Conservation (phyloP, 192 early-diverging fungal genomes). For the Kickxella alabastrina region DNA sequence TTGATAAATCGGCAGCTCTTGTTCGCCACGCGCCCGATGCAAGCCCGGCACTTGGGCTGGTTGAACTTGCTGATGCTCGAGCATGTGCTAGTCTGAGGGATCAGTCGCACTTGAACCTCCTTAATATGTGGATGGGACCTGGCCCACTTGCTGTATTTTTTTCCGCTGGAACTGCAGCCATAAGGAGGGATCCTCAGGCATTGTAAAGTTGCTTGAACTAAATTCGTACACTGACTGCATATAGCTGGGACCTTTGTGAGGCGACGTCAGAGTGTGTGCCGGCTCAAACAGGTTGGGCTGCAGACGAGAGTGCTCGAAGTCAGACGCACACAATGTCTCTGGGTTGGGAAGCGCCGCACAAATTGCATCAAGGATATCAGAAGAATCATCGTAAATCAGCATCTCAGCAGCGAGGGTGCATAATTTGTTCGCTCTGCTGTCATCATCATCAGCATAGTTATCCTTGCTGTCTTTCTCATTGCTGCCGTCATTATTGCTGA, state of each 20-base stretch:
- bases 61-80: neutral
- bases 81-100: conserved; percentile 19
- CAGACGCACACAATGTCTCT: conserved; percentile 11
- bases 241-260: conserved; percentile 1
- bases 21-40: conserved; percentile 16
- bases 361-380: conserved; percentile 10
- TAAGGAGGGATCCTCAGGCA: conserved; percentile 16
- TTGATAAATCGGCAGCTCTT: conserved; percentile 15
- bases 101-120: conserved; percentile 9
- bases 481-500: too few relatives aligned
- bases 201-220: conserved; percentile 4
- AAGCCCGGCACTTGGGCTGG: conserved; percentile 29
- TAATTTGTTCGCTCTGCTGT: neutral
- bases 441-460: neutral
- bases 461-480: too few relatives aligned
- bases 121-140: conserved; percentile 5
- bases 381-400: neutral
- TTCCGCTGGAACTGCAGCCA: conserved; percentile 16
- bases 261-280: conserved; percentile 17
- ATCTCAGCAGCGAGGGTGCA: neutral
- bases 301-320: conserved; percentile 7
- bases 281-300: conserved; percentile 13
- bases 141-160: conserved; percentile 26
- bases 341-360: conserved; percentile 12
- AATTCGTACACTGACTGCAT: conserved; percentile 18